Evolutionary conservation across 805 yeast genomes (phyloP).

Genomic region (Barnettozyma salicaria): DNA sequence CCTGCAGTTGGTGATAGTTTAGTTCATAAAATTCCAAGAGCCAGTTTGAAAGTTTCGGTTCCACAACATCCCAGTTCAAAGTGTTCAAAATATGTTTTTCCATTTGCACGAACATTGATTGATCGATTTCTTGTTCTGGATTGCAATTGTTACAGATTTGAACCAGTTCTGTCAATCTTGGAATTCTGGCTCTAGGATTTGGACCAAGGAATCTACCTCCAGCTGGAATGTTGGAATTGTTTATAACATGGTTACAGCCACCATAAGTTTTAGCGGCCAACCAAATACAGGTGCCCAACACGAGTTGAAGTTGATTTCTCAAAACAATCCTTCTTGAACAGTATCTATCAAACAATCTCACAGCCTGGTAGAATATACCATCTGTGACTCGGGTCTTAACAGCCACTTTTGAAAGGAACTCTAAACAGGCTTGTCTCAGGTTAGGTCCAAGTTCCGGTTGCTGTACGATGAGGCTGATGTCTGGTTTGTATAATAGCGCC

Average conservation of each 20-base stretch:
- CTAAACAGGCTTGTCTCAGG: conserved; percentile 69
- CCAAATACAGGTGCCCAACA: conserved; percentile 91
- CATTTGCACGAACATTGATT: conserved; percentile 79
- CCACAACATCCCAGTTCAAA: conserved; percentile 66
- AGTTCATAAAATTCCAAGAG: conserved; percentile 36
- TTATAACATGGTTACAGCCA: conserved; percentile 63
- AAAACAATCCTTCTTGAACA: conserved; percentile 82
- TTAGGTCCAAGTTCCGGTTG: conserved; percentile 83
- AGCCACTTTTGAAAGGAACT: conserved; percentile 71
- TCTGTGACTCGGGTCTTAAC: conserved; percentile 59
- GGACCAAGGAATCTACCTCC: conserved; percentile 65
- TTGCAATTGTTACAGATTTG: conserved; percentile 63
- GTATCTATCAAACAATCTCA: conserved; percentile 81
- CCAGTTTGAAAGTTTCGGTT: conserved; percentile 52
- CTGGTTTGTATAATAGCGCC: conserved; percentile 41
- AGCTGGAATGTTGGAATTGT: conserved; percentile 39
- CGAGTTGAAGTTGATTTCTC: conserved; percentile 82
- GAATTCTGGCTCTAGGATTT: conserved; percentile 69
- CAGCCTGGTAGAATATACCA: conserved; percentile 60
- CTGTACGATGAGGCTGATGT: conserved; percentile 61
- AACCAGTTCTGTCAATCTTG: conserved; percentile 65
- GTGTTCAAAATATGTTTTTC: conserved; percentile 70
- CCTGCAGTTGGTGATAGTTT: conserved; percentile 36
- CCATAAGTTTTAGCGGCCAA: conserved; percentile 81
- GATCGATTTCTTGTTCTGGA: conserved; percentile 46